Evolutionary conservation across 179 eudicot species (phyloP).

Genomic region (Corrigiola litoralis): DNA sequence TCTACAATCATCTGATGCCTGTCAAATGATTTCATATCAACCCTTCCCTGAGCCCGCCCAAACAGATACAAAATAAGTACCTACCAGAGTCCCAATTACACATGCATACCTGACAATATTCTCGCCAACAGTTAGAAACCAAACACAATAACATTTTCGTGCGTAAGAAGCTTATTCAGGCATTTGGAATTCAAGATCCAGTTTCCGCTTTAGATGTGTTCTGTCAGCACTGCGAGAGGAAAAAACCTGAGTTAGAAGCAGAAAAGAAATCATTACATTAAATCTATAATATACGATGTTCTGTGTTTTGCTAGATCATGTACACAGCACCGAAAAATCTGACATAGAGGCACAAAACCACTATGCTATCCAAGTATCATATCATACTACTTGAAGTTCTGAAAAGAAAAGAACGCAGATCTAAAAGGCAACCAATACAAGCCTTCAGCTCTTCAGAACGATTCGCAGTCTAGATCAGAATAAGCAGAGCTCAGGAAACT

Average conservation of each 20-base stretch:
- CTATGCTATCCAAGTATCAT: neutral
- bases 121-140: conserved; percentile 2
- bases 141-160: neutral
- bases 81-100: neutral
- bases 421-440: too few relatives aligned
- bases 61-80: neutral
- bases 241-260: neutral
- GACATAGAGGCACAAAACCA: too few relatives aligned
- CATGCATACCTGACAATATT: conserved; percentile 20
- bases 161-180: conserved; percentile 51
- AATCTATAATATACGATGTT: too few relatives aligned
- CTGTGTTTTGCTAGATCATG: neutral
- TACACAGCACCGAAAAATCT: neutral
- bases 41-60: neutral
- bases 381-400: too few relatives aligned
- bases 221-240: conserved; percentile 75
- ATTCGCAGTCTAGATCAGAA: too few relatives aligned
- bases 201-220: conserved; percentile 85
- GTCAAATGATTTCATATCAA: neutral
- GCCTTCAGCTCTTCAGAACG: too few relatives aligned
- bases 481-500: too few relatives aligned
- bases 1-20: neutral
- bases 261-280: neutral
- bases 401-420: too few relatives aligned
- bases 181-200: conserved; percentile 85